These are phyloP conservation scores for Lathyrus sativus DNA, from an alignment of 306 rosid species.

Conservation along the genomic window DNA sequence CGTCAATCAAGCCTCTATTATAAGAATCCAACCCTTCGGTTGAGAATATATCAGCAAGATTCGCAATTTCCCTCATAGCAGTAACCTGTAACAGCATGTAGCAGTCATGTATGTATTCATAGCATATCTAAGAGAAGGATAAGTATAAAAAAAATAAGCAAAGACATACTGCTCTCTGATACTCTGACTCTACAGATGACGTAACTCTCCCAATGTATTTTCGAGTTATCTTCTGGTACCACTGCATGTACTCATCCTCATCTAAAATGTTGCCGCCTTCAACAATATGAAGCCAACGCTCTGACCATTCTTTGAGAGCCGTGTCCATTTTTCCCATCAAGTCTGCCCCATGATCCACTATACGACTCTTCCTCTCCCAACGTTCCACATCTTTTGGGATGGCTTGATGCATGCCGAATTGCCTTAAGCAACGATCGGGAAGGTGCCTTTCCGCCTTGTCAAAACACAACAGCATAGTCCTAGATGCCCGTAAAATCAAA, in stretches of 20 bases:
- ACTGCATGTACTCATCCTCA: constrained; percentile 59
- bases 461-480: constrained; percentile 76
- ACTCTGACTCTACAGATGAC: constrained; percentile 75
- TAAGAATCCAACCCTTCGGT: constrained; percentile 66
- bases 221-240: constrained; percentile 69
- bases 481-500: constrained; percentile 56
- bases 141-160: neutral
- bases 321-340: constrained; percentile 55
- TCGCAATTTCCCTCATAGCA: constrained; percentile 72
- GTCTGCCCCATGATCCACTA: constrained; percentile 63
- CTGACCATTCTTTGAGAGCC: constrained; percentile 66
- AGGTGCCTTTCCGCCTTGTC: constrained; percentile 79
- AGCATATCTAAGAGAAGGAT: constrained; percentile 27
- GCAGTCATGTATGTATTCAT: constrained; percentile 16
- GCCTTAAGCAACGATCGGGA: constrained; percentile 77
- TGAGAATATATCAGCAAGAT: constrained; percentile 57
- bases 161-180: constrained; percentile 66
- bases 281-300: constrained; percentile 47
- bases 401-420: constrained; percentile 72
- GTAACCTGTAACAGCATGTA: constrained; percentile 46
- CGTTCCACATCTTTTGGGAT: constrained; percentile 63
- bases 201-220: constrained; percentile 67
- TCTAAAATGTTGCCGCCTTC: constrained; percentile 45
- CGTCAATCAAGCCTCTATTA: constrained; percentile 57
- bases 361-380: constrained; percentile 78